phyloP scores from a whole-genome alignment of 805 yeast genomes.

The Candida glaebosa region DNA sequence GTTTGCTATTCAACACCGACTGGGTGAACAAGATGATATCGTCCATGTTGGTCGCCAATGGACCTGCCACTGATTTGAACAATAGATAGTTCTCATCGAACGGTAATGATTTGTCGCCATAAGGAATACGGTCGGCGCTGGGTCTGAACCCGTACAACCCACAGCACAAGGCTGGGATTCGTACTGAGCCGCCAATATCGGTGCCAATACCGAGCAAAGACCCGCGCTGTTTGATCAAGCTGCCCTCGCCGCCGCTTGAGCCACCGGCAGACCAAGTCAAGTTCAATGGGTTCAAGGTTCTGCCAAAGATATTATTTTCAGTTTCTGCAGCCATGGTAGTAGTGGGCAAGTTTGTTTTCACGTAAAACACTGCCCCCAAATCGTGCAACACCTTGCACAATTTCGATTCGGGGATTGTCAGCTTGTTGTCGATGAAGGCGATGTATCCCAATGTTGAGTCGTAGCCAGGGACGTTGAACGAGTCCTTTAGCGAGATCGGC shows the following conservation, averaged over 20 bases:
- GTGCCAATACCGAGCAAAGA: constrained; percentile 53
- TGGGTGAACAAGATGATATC: constrained; percentile 38
- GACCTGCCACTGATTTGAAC: constrained; percentile 46
- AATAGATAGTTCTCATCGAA: constrained; percentile 25
- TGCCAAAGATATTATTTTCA: constrained; percentile 42
- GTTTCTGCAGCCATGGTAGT: constrained; percentile 51
- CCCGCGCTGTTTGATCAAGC: constrained; percentile 42
- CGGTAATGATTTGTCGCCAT: constrained; percentile 23
- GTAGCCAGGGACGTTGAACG: constrained; percentile 44
- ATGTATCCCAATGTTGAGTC: constrained; percentile 44
- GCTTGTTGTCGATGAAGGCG: not conserved
- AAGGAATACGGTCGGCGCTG: constrained; percentile 40
- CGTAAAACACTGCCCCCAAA: constrained; percentile 52
- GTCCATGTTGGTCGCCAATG: constrained; percentile 38
- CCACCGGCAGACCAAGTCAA: constrained; percentile 46
- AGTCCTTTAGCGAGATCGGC: constrained; percentile 38
- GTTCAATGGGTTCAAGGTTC: constrained; percentile 46
- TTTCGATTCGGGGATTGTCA: not conserved
- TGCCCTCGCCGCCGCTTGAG: constrained; percentile 53
- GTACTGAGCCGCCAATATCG: constrained; percentile 51
- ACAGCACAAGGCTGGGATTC: constrained; percentile 45
- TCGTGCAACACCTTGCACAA: constrained; percentile 30
- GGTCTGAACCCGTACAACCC: constrained; percentile 44
- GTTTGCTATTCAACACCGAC: constrained; percentile 34
- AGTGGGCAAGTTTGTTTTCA: constrained; percentile 52